Percentiles rank a stretch among this genome's conserved stretches.
Evolutionary conservation across 805 yeast genomes (phyloP).

Genomic region (Suhomyces sp.): DNA sequence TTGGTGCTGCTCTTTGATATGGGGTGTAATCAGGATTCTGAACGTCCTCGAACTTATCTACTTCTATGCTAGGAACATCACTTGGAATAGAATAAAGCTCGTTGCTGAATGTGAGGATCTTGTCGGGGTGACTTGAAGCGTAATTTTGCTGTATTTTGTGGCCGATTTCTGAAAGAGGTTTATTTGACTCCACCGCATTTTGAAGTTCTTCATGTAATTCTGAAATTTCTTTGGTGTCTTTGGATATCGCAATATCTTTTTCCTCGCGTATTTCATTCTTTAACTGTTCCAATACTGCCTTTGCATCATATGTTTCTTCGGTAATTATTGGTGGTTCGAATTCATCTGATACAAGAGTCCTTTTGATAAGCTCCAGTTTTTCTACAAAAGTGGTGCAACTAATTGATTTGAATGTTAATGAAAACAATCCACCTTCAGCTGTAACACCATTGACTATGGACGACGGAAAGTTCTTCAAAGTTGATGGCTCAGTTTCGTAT

Average conservation of each 20-base stretch:
- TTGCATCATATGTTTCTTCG: conserved; percentile 16
- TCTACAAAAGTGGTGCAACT: conserved; percentile 36
- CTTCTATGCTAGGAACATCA: conserved; percentile 12
- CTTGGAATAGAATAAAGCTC: conserved; percentile 9
- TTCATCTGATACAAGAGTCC: conserved; percentile 19
- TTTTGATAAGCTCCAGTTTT: conserved; percentile 30
- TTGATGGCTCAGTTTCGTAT: conserved; percentile 16
- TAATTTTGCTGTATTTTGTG: neutral
- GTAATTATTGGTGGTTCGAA: conserved; percentile 10
- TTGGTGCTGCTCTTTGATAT: conserved; percentile 7
- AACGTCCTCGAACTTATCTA: conserved; percentile 23
- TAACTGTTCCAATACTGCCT: conserved; percentile 15
- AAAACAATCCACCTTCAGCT: conserved; percentile 39
- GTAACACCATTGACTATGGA: conserved; percentile 41
- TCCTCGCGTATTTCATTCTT: conserved; percentile 16
- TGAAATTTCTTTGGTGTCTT: conserved; percentile 12
- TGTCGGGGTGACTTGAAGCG: conserved; percentile 9
- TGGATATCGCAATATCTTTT: neutral
- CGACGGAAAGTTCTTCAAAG: conserved; percentile 28
- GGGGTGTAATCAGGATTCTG: conserved; percentile 17
- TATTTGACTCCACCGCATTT: neutral
- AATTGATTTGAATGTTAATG: conserved; percentile 41
- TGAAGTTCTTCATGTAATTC: conserved; percentile 13
- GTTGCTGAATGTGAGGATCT: conserved; percentile 13
- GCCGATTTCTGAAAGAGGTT: neutral